A percentile compares a stretch with the other conserved stretches of the same genome.
Evolutionary conservation across 1,284 basidiomycete species (phyloP).

Genomic region (Garcileccinum viscosum): DNA sequence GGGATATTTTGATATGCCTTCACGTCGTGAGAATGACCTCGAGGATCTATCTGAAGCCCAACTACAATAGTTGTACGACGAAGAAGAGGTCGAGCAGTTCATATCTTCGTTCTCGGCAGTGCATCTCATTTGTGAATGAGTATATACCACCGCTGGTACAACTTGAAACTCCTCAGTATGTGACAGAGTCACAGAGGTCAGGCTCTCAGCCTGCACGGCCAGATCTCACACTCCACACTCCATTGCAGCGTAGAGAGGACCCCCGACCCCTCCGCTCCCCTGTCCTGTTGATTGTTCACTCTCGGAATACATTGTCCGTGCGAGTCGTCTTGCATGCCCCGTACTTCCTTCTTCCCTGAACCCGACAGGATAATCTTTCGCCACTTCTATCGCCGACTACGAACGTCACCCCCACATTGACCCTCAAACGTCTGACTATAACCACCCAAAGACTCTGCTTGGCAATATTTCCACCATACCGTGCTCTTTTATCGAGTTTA

Average conservation of each 20-base stretch:
- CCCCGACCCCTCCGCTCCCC: conserved; percentile 16
- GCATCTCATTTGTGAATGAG: conserved; percentile 25
- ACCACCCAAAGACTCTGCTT: conserved; percentile 62
- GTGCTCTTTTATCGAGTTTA: conserved; percentile 48
- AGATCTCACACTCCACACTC: not conserved
- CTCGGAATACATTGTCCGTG: conserved; percentile 50
- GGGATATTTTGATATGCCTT: not conserved
- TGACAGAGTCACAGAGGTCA: conserved; percentile 71
- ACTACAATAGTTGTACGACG: conserved; percentile 62
- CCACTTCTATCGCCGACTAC: conserved; percentile 52
- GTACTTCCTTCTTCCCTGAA: conserved; percentile 12
- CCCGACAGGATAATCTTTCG: conserved; percentile 48
- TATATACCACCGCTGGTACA: not conserved
- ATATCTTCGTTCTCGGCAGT: conserved; percentile 63
- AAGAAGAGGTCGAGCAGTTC: conserved; percentile 67
- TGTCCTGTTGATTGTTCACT: conserved; percentile 25
- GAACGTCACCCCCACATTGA: conserved; percentile 52
- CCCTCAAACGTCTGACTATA: conserved; percentile 58
- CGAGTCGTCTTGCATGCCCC: conserved; percentile 31
- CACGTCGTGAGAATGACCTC: conserved; percentile 5
- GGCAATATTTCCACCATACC: conserved; percentile 56
- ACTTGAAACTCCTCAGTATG: conserved; percentile 48
- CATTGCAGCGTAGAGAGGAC: not conserved
- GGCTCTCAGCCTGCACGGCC: conserved; percentile 29
- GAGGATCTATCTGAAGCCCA: conserved; percentile 42